Percentiles rank a stretch among this genome's conserved stretches.
Conservation (phyloP, 495 filamentous ascomycete genomes). For the Staphylotrichum longicolle region DNA sequence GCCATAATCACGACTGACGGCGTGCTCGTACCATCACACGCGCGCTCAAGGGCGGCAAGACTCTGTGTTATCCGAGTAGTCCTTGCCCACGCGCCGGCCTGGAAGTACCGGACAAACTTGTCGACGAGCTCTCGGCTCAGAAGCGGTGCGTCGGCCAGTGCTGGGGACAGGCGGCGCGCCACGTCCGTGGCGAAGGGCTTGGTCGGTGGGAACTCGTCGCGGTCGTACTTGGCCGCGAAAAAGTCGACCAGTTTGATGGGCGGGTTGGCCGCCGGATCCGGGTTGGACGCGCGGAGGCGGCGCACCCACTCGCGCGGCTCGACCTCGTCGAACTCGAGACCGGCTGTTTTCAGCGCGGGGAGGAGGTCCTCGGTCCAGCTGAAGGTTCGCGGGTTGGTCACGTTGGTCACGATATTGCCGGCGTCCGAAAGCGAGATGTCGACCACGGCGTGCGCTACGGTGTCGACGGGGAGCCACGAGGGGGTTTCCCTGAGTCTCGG, state of each 20-base stretch:
- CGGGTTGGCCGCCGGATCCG: background rate
- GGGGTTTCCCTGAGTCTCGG: background rate
- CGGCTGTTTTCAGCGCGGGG: background rate
- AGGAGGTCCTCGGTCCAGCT: slow-evolving; percentile 1
- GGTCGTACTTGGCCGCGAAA: slow-evolving; percentile 3
- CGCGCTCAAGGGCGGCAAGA: too few species aligned
- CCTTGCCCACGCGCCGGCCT: background rate
- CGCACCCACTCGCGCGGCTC: background rate
- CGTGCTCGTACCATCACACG: too few species aligned
- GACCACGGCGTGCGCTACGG: background rate
- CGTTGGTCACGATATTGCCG: background rate
- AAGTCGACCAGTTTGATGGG: slow-evolving; percentile 4
- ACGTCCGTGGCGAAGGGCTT: background rate
- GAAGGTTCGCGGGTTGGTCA: background rate
- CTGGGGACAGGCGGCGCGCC: background rate
- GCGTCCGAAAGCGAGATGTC: background rate
- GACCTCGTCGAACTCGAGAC: background rate
- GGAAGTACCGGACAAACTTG: background rate
- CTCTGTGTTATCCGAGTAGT: background rate
- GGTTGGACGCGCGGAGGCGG: background rate
- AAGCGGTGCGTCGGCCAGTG: background rate
- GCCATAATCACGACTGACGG: background rate
- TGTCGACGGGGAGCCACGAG: background rate
- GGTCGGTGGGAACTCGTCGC: background rate
- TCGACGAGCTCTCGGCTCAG: background rate